phyloP scores from a whole-genome alignment of 768 basidiomycete genomes.

The Pisolithus tinctorius region DNA sequence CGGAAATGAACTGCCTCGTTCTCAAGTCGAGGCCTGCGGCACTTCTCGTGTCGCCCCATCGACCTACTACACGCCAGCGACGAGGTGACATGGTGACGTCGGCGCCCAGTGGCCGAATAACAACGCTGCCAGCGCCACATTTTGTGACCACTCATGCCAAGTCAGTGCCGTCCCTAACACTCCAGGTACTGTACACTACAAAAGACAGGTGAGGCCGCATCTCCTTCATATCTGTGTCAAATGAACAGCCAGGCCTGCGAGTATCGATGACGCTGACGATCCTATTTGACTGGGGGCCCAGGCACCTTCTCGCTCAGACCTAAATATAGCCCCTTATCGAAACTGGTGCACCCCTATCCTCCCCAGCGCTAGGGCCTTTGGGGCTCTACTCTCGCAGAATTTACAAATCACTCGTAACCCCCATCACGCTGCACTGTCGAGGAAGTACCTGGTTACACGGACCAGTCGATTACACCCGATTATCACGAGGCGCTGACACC shows the following conservation, averaged over 20 bases:
- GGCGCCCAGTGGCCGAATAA: background rate
- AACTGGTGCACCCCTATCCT: background rate
- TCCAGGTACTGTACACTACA: background rate
- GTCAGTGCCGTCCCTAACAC: background rate
- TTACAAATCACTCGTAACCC: too few species aligned
- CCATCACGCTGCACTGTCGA: too few species aligned
- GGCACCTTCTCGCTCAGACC: background rate
- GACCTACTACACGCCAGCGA: background rate
- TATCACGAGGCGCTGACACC: too few species aligned
- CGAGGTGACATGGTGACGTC: background rate
- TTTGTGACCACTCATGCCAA: background rate
- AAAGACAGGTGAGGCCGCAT: background rate
- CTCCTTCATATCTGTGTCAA: too few species aligned
- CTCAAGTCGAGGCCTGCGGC: background rate
- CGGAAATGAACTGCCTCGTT: background rate
- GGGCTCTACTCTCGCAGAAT: too few species aligned
- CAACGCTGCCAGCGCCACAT: too few species aligned
- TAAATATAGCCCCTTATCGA: background rate
- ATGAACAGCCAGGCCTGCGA: too few species aligned
- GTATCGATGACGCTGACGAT: too few species aligned
- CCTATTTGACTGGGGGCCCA: background rate
- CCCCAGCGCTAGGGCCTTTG: too few species aligned
- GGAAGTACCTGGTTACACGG: too few species aligned
- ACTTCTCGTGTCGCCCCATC: background rate
- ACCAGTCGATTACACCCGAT: too few species aligned